These are phyloP conservation scores for Lecanicillium sp. DNA, from an alignment of 2,329 filamentous ascomycete genomes.

Conservation along the genomic window DNA sequence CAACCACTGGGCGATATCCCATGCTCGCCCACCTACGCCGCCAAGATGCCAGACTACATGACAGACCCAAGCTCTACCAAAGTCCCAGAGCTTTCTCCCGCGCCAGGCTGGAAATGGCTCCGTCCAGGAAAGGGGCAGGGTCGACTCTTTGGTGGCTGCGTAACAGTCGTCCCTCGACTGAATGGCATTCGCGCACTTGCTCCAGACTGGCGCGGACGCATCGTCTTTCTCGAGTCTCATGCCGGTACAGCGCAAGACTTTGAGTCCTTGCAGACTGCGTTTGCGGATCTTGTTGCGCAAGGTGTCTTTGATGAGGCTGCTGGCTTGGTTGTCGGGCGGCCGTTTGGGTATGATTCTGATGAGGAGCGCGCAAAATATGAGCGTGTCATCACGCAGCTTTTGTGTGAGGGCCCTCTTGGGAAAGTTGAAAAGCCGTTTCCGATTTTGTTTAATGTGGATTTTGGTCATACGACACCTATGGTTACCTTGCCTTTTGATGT, in stretches of 20 bases:
- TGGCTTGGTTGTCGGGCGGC: constrained; percentile 32
- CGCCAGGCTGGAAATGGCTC: constrained; percentile 27
- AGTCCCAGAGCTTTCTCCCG: constrained; percentile 19
- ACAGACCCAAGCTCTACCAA: constrained; percentile 14
- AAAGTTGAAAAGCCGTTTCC: constrained; percentile 25
- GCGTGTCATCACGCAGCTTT: constrained; percentile 20
- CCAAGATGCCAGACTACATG: constrained; percentile 15
- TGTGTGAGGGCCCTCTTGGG: constrained; percentile 22
- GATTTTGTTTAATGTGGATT: constrained; percentile 31
- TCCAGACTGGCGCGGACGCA: constrained; percentile 28
- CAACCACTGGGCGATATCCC: constrained; percentile 22
- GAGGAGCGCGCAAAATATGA: constrained; percentile 20
- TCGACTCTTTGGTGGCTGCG: constrained; percentile 24
- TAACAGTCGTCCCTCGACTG: constrained; percentile 30
- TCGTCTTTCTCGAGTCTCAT: constrained; percentile 34
- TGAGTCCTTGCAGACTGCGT: constrained; percentile 21
- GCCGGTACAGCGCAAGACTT: constrained; percentile 18
- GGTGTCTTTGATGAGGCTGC: constrained; percentile 32
- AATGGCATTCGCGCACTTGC: constrained; percentile 22
- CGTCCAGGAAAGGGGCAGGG: constrained; percentile 10
- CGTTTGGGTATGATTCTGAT: constrained; percentile 29
- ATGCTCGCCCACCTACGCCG: constrained; percentile 22
- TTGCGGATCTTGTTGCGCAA: constrained; percentile 32
- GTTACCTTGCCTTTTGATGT: constrained; percentile 31
- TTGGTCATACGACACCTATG: constrained; percentile 33